Evolutionary conservation across 306 rosid species (phyloP), one percentile per base, ranked within the genome.

Genomic region (Quercus rubra): DNA sequence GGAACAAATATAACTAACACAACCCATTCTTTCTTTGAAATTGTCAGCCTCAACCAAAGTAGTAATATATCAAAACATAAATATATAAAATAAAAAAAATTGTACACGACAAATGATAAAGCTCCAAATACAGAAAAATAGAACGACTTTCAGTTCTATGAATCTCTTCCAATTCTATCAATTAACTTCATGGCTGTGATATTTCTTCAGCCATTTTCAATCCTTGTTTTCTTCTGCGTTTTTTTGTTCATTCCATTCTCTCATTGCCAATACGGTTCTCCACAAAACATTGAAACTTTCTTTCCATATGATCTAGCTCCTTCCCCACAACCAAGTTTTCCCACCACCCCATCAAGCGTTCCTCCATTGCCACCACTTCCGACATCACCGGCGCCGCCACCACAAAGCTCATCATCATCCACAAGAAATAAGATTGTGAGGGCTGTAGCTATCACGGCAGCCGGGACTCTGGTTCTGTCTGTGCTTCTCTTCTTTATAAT

Each of bases 271-370:
- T 20, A 38, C 14, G 71, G 3, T 76, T 66, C 75, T 70, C 87
- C 89, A 66, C 94, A 88, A 61, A 96, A 96, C 35, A 88, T 93
- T 41, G 97, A 93, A 79, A 90, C 93, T 82, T 85, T 61, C 77
- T 93, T 80, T 75, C 97, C 97, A 3, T 14, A 3, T 64, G 31
- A 75, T 69, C 59, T 59, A 38, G 1, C 85, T 20, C 86, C 84
- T 5, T 35, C 88, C 25, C 84, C 90, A 11, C 1, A 83, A 0
- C 77, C 81, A 3, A 4, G 5, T 20, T 55, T 76, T 15, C 9
- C 71, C 41, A 41, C 66, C 27, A 31, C 68, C 51, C 78, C 88
- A 35, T 73, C 55, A 4, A 38, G 18, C 14, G 10, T 56, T 46
- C 71, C 81, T 31, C 5, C 56, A 2, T 49, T 18, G 17, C 74